Evolutionary conservation across 805 yeast species (phyloP), one percentile per base, ranked within the genome.

Genomic region (Zygosaccharomyces rouxii): DNA sequence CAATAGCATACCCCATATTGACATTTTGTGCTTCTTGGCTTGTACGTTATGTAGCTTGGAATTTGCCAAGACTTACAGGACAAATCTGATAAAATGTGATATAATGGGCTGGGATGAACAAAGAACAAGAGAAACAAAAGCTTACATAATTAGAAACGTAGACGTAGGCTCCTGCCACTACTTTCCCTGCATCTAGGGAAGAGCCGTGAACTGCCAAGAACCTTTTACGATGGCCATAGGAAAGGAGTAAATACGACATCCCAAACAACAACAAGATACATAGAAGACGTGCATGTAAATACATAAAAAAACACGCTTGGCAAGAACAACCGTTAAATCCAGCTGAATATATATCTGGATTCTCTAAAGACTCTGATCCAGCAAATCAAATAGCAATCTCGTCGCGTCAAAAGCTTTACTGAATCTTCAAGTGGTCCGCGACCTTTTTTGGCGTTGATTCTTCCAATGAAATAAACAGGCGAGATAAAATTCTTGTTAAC

Each of bases 1-100:
- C 43, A 35, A 48, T 42, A 26, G 53, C 54, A 41, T 52, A 55
- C 35, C 59, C 59, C 59, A 55, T 55, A 16, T 42, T 42, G 39
- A 25, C 44, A 41, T 41, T 25, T 41, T 41, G 28, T 25, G 10
- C 10, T 22, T 25, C 28, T 7, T 25, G 10, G 13, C 28, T 5
- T 25, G 28, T 7, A 25, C 28, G 7, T 25, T 25, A 25, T 25
- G 28, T 25, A 3, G 10, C 10, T 25, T 25, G 10, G 10, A 33
- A 4, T 14, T 16, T 33, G 37, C 37, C 37, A 33, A 33, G 37
- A 33, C 37, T 33, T 18, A 30, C 16, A 7, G 19, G 19, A 33
- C 37, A 16, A 16, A 25, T 25, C 10, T 25, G 10, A 5, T 25
- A 4, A 25, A 25, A 25, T 25, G 28, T 11, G 9, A 23, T 9